These are phyloP conservation scores for Dentipellis sp. DNA, from an alignment of 768 basidiomycete genomes.

Conservation along the genomic window DNA sequence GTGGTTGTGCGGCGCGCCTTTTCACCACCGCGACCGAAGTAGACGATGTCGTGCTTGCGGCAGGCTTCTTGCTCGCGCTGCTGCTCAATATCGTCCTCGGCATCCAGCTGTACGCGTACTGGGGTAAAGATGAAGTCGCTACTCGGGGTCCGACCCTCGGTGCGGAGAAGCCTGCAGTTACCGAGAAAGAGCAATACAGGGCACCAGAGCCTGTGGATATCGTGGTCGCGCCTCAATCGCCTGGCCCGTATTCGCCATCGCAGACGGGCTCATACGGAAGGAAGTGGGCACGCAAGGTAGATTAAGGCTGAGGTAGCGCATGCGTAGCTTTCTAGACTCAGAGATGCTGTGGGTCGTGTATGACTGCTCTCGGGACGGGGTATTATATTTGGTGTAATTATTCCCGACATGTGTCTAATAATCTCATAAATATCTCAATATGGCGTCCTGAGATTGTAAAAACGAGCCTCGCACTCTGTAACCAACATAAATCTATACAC, in stretches of 20 bases:
- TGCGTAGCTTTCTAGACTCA: background rate
- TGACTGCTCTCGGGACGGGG: background rate
- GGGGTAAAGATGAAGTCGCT: conserved; percentile 42
- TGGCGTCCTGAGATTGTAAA: too few species aligned
- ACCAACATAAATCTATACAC: too few species aligned
- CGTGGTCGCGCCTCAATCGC: conserved; percentile 32
- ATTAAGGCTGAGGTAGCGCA: conserved; percentile 27
- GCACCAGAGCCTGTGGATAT: conserved; percentile 28
- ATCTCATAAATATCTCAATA: too few species aligned
- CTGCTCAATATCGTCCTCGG: conserved; percentile 79
- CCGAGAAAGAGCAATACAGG: conserved; percentile 5
- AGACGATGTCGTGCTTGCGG: conserved; percentile 68
- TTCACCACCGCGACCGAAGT: conserved; percentile 93
- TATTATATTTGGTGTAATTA: background rate
- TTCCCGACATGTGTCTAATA: background rate
- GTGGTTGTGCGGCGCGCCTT: conserved; percentile 82
- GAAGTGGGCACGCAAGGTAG: conserved; percentile 70
- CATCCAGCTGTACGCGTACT: conserved; percentile 76
- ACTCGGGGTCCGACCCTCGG: conserved; percentile 15
- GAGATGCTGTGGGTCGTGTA: background rate
- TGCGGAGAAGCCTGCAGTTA: conserved; percentile 12
- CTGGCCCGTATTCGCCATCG: conserved; percentile 28
- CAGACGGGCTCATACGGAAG: conserved; percentile 37
- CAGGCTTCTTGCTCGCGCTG: conserved; percentile 80
- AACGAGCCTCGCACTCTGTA: too few species aligned